Conservation (phyloP, 805 yeast species). For the Barnettozyma populi region DNA sequence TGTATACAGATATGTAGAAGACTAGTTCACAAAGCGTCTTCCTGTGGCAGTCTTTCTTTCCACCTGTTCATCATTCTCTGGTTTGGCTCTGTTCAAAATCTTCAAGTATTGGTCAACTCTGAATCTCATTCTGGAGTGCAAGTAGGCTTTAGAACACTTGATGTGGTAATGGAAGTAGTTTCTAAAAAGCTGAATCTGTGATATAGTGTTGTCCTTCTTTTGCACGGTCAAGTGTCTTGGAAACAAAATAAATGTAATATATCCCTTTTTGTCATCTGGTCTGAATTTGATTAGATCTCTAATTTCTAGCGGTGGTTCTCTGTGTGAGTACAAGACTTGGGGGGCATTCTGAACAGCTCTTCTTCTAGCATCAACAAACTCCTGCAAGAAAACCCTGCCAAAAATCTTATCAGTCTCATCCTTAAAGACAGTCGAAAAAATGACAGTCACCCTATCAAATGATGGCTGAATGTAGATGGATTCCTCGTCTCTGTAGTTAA, state of each 20-base stretch:
- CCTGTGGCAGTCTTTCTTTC: constrained; percentile 31
- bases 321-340: constrained; percentile 86
- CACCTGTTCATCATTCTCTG: constrained; percentile 77
- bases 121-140: constrained; percentile 97
- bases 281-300: constrained; percentile 37
- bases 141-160: constrained; percentile 95
- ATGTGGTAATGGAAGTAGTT: constrained; percentile 98
- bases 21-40: constrained; percentile 22
- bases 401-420: constrained; percentile 95
- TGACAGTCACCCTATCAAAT: constrained; percentile 93
- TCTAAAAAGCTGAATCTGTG: constrained; percentile 88
- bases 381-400: constrained; percentile 86
- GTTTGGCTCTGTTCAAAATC: constrained; percentile 93
- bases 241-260: constrained; percentile 67
- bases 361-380: constrained; percentile 93
- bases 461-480: constrained; percentile 86
- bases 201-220: constrained; percentile 79
- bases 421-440: constrained; percentile 88
- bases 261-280: constrained; percentile 43
- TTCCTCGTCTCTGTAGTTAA: constrained; percentile 91
- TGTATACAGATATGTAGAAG: background rate
- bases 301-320: constrained; percentile 90
- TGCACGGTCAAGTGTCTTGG: constrained; percentile 69
- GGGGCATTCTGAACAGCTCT: constrained; percentile 97
- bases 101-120: constrained; percentile 92